A percentile compares a stretch with the other conserved stretches of the same genome.
Evolutionary conservation across 495 filamentous ascomycete genomes (phyloP).

Genomic region (Aspergillus haitiensis): DNA sequence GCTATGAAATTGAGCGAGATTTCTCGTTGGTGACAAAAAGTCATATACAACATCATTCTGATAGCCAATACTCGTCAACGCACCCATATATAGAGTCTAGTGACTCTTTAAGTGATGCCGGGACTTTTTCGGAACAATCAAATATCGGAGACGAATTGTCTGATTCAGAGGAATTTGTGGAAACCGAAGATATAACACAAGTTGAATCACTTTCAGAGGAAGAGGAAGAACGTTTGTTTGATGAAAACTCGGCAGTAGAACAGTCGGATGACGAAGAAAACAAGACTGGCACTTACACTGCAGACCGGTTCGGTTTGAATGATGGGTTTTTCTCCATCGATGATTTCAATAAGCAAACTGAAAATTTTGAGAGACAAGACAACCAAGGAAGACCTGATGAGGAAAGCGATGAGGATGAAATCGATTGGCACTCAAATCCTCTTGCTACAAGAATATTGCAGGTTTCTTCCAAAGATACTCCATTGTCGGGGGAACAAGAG

Average conservation of each 20-base stretch:
- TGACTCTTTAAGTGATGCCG: conserved; percentile 32
- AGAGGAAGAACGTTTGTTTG: conserved; percentile 25
- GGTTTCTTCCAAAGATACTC: conserved; percentile 16
- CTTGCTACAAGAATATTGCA: conserved; percentile 34
- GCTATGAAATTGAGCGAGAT: conserved; percentile 38
- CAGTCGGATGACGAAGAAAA: conserved; percentile 27
- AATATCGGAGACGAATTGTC: conserved; percentile 34
- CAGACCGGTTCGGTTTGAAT: conserved; percentile 71
- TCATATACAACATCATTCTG: too few species aligned
- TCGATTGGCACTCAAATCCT: conserved; percentile 82
- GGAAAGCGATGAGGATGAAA: conserved; percentile 72
- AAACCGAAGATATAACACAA: conserved; percentile 8
- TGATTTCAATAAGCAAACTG: conserved; percentile 91
- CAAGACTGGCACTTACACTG: conserved; percentile 49
- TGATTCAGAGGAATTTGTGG: conserved; percentile 22
- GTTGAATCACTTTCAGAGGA: conserved; percentile 14
- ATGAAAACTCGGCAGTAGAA: conserved; percentile 21
- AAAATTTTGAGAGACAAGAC: conserved; percentile 83
- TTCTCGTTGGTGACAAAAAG: conserved; percentile 24
- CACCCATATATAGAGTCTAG: background rate
- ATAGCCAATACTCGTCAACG: background rate
- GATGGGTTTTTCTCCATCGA: conserved; percentile 99
- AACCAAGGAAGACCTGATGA: conserved; percentile 61
- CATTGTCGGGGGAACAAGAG: conserved; percentile 28
- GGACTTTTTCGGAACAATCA: conserved; percentile 42